Conservation (phyloP, 257 asterid genomes). For the Jaltomata sinuosa region DNA sequence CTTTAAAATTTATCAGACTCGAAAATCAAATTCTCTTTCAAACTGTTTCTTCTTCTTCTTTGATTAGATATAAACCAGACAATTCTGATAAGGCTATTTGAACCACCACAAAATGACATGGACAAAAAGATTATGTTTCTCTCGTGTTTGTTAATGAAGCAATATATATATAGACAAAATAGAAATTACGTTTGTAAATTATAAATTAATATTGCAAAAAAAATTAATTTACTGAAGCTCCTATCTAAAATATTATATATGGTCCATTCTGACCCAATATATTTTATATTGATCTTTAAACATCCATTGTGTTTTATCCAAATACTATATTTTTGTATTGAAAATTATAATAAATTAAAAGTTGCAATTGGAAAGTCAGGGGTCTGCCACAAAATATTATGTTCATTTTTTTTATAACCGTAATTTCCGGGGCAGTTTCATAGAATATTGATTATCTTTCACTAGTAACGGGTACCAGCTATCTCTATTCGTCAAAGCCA, state of each 20-base stretch:
- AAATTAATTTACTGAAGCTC: no score
- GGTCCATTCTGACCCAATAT: background rate
- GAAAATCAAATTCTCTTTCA: background rate
- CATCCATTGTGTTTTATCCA: background rate
- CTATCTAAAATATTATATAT: background rate
- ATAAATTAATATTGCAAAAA: no score
- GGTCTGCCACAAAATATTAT: background rate
- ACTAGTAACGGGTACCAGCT: no score
- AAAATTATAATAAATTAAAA: background rate
- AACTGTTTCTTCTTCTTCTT: background rate
- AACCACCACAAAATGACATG: background rate
- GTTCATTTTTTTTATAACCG: background rate
- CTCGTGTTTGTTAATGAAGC: no score
- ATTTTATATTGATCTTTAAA: background rate
- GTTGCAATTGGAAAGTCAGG: background rate
- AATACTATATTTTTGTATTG: background rate
- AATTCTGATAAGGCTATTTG: background rate
- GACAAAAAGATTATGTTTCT: background rate
- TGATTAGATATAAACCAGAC: background rate
- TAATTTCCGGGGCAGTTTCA: no score
- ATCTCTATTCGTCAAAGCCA: no score
- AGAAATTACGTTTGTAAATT: no score
- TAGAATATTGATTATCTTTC: no score
- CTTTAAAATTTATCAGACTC: background rate
- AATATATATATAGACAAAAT: no score